Evolutionary conservation across 805 yeast genomes (phyloP).

Genomic region (Candida schatavii): DNA sequence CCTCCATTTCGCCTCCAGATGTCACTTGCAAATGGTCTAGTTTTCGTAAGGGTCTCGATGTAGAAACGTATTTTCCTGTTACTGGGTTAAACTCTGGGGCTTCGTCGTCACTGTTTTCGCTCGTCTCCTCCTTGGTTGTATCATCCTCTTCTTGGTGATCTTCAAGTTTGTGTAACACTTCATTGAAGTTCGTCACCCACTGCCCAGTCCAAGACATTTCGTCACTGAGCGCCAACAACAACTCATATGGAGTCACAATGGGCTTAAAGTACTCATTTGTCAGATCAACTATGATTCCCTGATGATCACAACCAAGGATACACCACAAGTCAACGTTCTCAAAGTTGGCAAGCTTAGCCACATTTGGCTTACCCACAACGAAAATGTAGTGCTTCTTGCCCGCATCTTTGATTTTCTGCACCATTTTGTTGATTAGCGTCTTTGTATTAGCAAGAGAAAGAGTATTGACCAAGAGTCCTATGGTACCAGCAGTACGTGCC

Average conservation of each 20-base stretch:
- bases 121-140: slow-evolving; percentile 25
- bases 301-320: slow-evolving; percentile 88
- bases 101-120: slow-evolving; percentile 41
- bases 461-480: slow-evolving; percentile 89
- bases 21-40: slow-evolving; percentile 64
- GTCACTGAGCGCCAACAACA: slow-evolving; percentile 72
- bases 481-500: slow-evolving; percentile 87
- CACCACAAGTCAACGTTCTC: slow-evolving; percentile 96
- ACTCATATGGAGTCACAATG: slow-evolving; percentile 89
- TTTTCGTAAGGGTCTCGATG: slow-evolving; percentile 74
- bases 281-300: slow-evolving; percentile 84
- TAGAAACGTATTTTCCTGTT: slow-evolving; percentile 69
- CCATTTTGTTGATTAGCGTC: slow-evolving; percentile 58
- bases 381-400: slow-evolving; percentile 92
- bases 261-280: slow-evolving; percentile 83
- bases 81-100: slow-evolving; percentile 88
- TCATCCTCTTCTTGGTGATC: slow-evolving; percentile 11
- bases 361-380: slow-evolving; percentile 97
- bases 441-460: slow-evolving; percentile 76
- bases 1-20: slow-evolving; percentile 23
- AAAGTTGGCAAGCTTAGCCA: slow-evolving; percentile 93
- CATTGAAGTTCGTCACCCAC: slow-evolving; percentile 81
- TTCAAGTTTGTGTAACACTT: slow-evolving; percentile 42
- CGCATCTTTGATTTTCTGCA: slow-evolving; percentile 59
- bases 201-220: slow-evolving; percentile 88